A percentile compares a stretch with the other conserved stretches of the same genome.
Evolutionary conservation across 345 rosid species (phyloP).

Genomic region (Citrus reticulata): DNA sequence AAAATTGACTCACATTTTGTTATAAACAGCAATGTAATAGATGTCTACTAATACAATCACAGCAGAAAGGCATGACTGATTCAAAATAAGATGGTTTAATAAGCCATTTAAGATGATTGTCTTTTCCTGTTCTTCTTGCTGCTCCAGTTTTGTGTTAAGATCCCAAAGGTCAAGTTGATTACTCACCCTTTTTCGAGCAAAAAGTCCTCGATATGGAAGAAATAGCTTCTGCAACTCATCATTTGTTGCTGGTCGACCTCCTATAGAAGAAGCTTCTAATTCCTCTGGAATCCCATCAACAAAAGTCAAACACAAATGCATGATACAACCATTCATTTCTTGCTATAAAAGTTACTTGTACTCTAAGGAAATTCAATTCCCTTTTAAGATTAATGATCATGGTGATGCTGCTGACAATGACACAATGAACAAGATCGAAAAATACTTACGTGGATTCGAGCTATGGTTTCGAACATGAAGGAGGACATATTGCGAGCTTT

Average conservation of each 20-base stretch:
- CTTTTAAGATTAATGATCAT: background rate
- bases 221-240: constrained; percentile 52
- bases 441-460: constrained; percentile 23
- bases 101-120: background rate
- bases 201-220: constrained; percentile 65
- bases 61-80: too few relatives aligned
- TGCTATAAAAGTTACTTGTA: background rate
- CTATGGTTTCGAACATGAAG: constrained; percentile 37
- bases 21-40: background rate
- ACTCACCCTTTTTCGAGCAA: constrained; percentile 74
- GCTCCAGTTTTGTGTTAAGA: background rate
- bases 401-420: background rate
- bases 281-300: constrained; percentile 20
- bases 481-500: constrained; percentile 26
- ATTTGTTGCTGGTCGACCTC: constrained; percentile 41
- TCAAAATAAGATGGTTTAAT: background rate
- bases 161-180: background rate
- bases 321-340: background rate
- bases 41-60: too few relatives aligned
- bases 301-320: background rate
- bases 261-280: constrained; percentile 21
- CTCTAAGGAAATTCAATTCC: background rate
- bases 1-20: background rate
- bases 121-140: background rate
- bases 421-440: background rate